phyloP scores from a whole-genome alignment of 768 basidiomycete genomes.

The Trametes punicea region DNA sequence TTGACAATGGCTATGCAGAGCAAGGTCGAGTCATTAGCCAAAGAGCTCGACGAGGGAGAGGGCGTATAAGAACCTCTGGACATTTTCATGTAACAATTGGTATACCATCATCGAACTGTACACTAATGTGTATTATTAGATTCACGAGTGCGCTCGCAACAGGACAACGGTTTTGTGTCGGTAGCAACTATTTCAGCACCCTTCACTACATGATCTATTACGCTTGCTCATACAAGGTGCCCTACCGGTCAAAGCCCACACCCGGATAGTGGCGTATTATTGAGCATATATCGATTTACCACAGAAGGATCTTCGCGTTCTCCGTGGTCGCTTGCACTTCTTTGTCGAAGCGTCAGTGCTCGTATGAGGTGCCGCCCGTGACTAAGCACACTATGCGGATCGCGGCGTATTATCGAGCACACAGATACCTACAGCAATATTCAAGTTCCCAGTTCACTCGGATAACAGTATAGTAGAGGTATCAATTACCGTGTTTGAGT shows the following conservation, averaged over 20 bases:
- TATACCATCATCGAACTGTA: neutral
- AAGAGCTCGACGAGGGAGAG: slow-evolving; percentile 63
- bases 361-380: slow-evolving; percentile 32
- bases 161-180: no score
- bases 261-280: slow-evolving; percentile 31
- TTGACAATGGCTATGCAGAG: slow-evolving; percentile 40
- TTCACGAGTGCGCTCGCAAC: neutral
- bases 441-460: neutral
- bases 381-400: slow-evolving; percentile 23
- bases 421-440: slow-evolving; percentile 24
- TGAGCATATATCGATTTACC: slow-evolving; percentile 27
- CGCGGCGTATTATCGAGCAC: slow-evolving; percentile 34
- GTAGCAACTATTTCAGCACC: no score
- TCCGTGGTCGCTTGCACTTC: neutral
- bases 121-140: slow-evolving; percentile 11
- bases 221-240: slow-evolving; percentile 43
- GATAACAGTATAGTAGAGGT: neutral
- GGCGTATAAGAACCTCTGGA: slow-evolving; percentile 36
- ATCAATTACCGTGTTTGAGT: no score
- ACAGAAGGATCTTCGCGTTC: neutral
- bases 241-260: slow-evolving; percentile 28
- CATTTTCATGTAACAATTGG: neutral
- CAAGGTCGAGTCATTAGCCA: slow-evolving; percentile 60
- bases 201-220: neutral
- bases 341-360: slow-evolving; percentile 9